Evolutionary conservation across 148 eudicot genomes (phyloP), one percentile per base, ranked within the genome.

Genomic region (Vaccinium corymbosum): DNA sequence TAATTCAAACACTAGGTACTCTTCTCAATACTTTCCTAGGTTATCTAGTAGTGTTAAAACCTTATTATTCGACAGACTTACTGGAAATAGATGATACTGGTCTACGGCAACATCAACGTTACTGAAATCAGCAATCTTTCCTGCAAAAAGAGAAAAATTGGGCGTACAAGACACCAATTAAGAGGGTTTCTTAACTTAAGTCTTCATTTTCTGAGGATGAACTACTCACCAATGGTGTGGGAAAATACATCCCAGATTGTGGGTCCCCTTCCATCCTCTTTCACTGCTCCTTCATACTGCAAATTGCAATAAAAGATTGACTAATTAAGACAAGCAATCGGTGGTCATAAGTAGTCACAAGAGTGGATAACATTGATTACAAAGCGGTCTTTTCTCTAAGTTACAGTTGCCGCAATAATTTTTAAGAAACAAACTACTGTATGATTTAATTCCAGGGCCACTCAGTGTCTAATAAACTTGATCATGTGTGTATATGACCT

Each of bases 101-200:
- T 97, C 90, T 25, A 81, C 87, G 15, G 99, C 91, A 38, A 92
- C 93, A 88, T 97, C 99, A 22, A 95, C 98, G 79, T 93, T 97
- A 74, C 99, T 97, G 61, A 91, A 91, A 89, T 97, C 99, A 48
- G 86, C 9, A 0, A 97, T 89, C 80, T 93, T 93, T 22, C 97
- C 98, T 95, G 91, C 80, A 83, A 2, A 1, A 85, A 7, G 73
- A 83, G 6, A 16, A 35, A 46, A 55, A 29, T 61, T 6, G 25
- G 27, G 19, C 29, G 22, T 38, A 14, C 10, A 15, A 11, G 6
- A 15, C 12, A 13, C 19, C 48, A 12, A 20, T 74, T 42, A 66
- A 66, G 53, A 50, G 10, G 6, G 51, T 57, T 15, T 38, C 49
- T 72, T 35, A 4, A 72, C 48, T 72, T 35, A 4, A 72, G 15